Evolutionary conservation across 106 monocot genomes (phyloP).

Genomic region (Iris macrosiphon): DNA sequence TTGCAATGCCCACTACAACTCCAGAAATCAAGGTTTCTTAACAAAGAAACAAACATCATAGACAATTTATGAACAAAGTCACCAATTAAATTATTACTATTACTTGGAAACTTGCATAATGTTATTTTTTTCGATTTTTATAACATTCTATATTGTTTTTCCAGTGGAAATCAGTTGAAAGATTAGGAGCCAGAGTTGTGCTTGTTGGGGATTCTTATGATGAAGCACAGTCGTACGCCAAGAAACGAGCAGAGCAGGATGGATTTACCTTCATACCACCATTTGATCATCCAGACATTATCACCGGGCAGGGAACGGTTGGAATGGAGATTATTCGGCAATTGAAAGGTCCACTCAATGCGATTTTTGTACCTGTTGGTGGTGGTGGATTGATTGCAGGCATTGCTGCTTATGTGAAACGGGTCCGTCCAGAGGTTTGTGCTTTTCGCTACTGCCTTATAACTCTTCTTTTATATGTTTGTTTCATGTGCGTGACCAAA

Average conservation of each 20-base stretch:
- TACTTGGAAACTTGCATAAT: too few relatives aligned
- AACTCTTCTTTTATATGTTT: too few relatives aligned
- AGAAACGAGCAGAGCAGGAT: constrained; percentile 37
- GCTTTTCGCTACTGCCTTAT: too few relatives aligned
- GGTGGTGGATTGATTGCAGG: constrained; percentile 92
- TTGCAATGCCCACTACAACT: constrained; percentile 79
- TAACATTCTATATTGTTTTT: neutral
- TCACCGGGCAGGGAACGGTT: constrained; percentile 69
- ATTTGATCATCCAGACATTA: constrained; percentile 79
- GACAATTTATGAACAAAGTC: too few relatives aligned
- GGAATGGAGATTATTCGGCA: constrained; percentile 86
- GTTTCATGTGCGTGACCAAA: too few relatives aligned
- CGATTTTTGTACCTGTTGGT: constrained; percentile 84
- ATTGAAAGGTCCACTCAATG: constrained; percentile 50
- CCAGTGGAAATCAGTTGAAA: constrained; percentile 75
- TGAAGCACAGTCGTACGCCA: constrained; percentile 77
- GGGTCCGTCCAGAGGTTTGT: constrained; percentile 67
- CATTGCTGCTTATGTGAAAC: constrained; percentile 77
- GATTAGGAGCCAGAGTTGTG: constrained; percentile 69
- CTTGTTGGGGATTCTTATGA: constrained; percentile 88
- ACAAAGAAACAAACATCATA: too few relatives aligned
- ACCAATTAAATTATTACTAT: too few relatives aligned
- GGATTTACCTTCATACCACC: constrained; percentile 71
- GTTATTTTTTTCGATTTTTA: too few relatives aligned
- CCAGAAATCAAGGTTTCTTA: constrained; percentile 70